A percentile compares a stretch with the other conserved stretches of the same genome.
Evolutionary conservation across 495 filamentous ascomycete genomes (phyloP).

Genomic region (Tuber aestivum): DNA sequence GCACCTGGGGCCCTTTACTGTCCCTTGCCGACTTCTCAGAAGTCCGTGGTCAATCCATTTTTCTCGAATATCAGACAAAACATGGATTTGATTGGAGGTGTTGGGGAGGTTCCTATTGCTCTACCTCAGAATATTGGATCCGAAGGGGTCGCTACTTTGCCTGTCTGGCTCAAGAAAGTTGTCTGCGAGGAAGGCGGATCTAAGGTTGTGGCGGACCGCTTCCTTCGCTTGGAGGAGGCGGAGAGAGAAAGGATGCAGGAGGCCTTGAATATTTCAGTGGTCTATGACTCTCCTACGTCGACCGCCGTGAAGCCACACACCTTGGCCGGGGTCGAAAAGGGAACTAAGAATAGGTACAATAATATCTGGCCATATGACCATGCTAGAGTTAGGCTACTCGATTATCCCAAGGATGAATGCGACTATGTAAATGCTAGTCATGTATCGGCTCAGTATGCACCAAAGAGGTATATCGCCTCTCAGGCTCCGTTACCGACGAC

Average conservation of each 20-base stretch:
- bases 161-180: conserved; percentile 69
- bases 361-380: conserved; percentile 98
- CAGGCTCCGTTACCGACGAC: conserved; percentile 91
- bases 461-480: conserved; percentile 90
- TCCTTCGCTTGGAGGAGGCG: conserved; percentile 71
- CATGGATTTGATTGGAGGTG: conserved; percentile 88
- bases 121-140: conserved; percentile 56
- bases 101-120: conserved; percentile 78
- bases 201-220: conserved; percentile 72
- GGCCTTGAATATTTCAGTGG: conserved; percentile 58
- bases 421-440: conserved; percentile 97
- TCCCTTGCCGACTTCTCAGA: conserved; percentile 62
- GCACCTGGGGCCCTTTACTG: conserved; percentile 66
- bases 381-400: conserved; percentile 72
- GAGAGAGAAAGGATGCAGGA: conserved; percentile 90
- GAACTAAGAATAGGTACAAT: conserved; percentile 91
- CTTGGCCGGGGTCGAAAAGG: conserved; percentile 90
- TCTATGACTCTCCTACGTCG: conserved; percentile 39
- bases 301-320: conserved; percentile 36
- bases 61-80: conserved; percentile 96
- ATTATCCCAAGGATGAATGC: conserved; percentile 63
- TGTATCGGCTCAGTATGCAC: conserved; percentile 66
- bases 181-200: conserved; percentile 63
- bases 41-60: conserved; percentile 72
- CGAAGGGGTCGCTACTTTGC: conserved; percentile 50